Percentiles rank a stretch among this genome's conserved stretches.
Conservation (phyloP, 2,329 filamentous ascomycete species). For the Ceratocystis diversiconidia region DNA sequence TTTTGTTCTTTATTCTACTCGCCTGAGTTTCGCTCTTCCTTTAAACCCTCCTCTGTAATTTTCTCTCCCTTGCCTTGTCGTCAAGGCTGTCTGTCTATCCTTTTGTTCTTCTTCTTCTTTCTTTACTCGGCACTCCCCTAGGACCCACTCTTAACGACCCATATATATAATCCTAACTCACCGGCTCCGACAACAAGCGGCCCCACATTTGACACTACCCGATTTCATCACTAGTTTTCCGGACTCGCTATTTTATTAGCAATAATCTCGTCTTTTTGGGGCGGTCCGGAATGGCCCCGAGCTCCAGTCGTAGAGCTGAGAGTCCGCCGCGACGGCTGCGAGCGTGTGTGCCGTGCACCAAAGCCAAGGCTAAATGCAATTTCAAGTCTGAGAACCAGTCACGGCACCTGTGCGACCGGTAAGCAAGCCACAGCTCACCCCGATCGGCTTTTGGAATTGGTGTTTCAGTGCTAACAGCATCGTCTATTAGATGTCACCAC, state of each 20-base stretch:
- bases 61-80: neutral
- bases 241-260: neutral
- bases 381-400: constrained; percentile 17
- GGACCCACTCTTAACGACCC: too few species aligned
- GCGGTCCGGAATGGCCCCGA: neutral
- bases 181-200: too few species aligned
- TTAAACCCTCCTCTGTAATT: neutral
- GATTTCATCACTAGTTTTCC: neutral
- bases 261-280: too few species aligned
- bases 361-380: constrained; percentile 19
- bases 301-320: constrained; percentile 6
- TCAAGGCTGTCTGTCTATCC: neutral
- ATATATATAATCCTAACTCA: too few species aligned
- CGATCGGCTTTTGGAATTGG: neutral
- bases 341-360: constrained; percentile 19
- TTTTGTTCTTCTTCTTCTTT: neutral
- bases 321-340: constrained; percentile 20
- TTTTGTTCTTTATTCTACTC: neutral
- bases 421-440: neutral
- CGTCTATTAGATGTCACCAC: constrained; percentile 21
- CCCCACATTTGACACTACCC: neutral
- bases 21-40: neutral
- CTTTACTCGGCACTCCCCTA: neutral
- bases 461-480: neutral
- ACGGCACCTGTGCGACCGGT: constrained; percentile 18